Evolutionary conservation across 768 basidiomycete species (phyloP), one percentile per base, ranked within the genome.

Genomic region (Butyriboletus loyo): DNA sequence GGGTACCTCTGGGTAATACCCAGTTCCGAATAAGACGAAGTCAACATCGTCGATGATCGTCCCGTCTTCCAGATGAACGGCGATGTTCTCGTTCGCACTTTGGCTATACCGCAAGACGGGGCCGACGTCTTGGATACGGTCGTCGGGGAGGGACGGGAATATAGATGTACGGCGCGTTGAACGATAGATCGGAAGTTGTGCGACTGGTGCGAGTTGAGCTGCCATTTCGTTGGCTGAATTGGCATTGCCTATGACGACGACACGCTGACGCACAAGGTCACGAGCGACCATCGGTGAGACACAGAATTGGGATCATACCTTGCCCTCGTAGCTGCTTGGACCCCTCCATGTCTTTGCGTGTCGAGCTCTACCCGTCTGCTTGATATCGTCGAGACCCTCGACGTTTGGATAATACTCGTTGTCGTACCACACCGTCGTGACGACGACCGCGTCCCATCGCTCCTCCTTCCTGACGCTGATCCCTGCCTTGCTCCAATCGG

Each of bases 181-280:
- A 40, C 80, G 76, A 55, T 75, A 77, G 0, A 81, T 70, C 5
- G 80, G 79, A 1, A 65, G 53, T 32, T 65, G 54, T 1, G 72
- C 71, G 14, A 78, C 63, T 0, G 70, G 50, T 0, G 70, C 71
- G 0, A 81, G 67, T 32, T 80, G 78, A 1, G 75, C 73, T 1
- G 77, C 76, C 35, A 81, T 76, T 44, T 82, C 80, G 56, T 82
- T 82, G 32, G 73, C 70, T 2, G 80, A 81, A 45, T 80, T 78
- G 19, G 76, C 80, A 22, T 80, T 81, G 11, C 76, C 80, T 4
- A 81, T 62, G 10, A 82, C 70, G 1, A 79, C 68, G 21, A 74
- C 68, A 17, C 73, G 72, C 80, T 82, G 41, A 28, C 32, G 35
- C 32, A 13, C 22, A 34, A 21, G 13, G 14, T 14, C 8, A 42